These are phyloP conservation scores for Saccharomycopsis capsularis DNA, from an alignment of 805 yeast genomes.

Conservation along the genomic window DNA sequence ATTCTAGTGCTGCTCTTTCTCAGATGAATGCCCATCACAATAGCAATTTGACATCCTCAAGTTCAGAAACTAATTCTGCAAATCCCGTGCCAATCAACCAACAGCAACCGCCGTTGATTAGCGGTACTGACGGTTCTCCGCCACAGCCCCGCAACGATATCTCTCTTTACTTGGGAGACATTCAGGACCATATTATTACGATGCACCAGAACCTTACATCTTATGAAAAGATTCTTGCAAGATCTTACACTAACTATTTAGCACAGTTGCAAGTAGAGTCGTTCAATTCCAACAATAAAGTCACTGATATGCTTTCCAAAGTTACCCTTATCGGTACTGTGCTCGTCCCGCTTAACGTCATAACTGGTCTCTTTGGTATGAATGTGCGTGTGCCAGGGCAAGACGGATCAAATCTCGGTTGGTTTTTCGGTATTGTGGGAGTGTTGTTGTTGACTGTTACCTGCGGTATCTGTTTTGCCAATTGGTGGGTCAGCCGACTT, in stretches of 20 bases:
- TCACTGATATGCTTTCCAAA: constrained; percentile 80
- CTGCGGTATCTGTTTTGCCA: constrained; percentile 35
- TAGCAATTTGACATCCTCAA: background rate
- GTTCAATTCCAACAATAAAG: constrained; percentile 75
- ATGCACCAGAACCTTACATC: constrained; percentile 88
- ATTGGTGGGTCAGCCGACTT: constrained; percentile 33
- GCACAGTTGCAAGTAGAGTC: constrained; percentile 94
- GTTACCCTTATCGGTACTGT: constrained; percentile 88
- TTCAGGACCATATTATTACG: constrained; percentile 93
- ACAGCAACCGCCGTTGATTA: background rate
- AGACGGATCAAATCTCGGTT: constrained; percentile 36
- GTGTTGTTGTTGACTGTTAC: constrained; percentile 38
- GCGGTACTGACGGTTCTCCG: background rate
- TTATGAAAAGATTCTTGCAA: constrained; percentile 86
- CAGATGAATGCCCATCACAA: background rate
- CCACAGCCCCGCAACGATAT: constrained; percentile 73
- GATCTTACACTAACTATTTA: constrained; percentile 86
- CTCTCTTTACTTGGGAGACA: constrained; percentile 88
- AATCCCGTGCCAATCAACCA: background rate
- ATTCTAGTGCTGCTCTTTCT: background rate
- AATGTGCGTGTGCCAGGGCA: constrained; percentile 83
- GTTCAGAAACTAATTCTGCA: background rate
- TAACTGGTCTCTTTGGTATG: constrained; percentile 95
- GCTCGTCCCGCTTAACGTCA: constrained; percentile 79
- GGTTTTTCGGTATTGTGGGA: constrained; percentile 69